Conservation (phyloP, 169 alveolate genomes). For the Eimeria acervulina region DNA sequence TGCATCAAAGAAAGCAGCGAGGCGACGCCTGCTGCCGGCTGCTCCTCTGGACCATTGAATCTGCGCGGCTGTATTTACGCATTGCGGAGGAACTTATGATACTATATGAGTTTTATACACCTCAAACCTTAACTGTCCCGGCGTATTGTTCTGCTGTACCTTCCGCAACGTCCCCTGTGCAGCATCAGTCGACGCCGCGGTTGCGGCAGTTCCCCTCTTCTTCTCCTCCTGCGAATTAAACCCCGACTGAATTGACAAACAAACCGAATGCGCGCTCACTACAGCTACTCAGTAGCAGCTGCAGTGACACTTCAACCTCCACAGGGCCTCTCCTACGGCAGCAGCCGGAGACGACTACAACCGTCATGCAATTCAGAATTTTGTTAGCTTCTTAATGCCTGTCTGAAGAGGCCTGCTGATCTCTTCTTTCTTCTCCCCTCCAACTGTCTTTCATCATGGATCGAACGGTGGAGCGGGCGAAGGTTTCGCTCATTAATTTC, state of each 20-base stretch:
- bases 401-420: conserved; percentile 7
- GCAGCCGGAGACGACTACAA: neutral
- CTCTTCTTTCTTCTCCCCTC: neutral
- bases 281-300: neutral
- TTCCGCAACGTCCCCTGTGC: neutral
- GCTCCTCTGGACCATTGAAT: conserved; percentile 58
- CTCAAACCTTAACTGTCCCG: neutral
- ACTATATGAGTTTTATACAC: neutral
- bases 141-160: neutral
- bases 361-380: conserved; percentile 20
- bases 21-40: neutral
- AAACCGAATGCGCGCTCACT: neutral
- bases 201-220: neutral
- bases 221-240: neutral
- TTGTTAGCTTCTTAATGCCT: neutral
- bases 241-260: neutral
- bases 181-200: neutral
- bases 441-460: neutral
- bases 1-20: neutral
- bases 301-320: neutral
- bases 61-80: neutral
- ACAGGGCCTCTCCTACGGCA: neutral
- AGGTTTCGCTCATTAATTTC: conserved; percentile 89
- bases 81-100: neutral
- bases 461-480: conserved; percentile 86